Evolutionary conservation across 2,329 filamentous ascomycete genomes (phyloP), one percentile per base, ranked within the genome.

Genomic region (Aspergillus fructus): DNA sequence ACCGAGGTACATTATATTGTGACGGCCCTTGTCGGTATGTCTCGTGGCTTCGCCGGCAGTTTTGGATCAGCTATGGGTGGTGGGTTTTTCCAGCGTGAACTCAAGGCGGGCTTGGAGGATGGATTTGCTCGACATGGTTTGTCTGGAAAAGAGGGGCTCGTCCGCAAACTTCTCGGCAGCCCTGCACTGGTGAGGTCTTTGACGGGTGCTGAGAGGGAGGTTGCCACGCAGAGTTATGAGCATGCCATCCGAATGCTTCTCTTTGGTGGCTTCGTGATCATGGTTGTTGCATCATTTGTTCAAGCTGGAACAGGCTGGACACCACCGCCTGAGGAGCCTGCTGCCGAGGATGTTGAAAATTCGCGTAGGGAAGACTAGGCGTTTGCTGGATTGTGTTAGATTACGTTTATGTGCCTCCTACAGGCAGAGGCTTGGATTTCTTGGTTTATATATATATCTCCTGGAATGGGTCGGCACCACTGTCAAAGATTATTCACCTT

Each of bases 41-140:
- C 93, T 74, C 83, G 91, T 4, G 89, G 89, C 5, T 93, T 94
- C 62, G 89, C 89, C 0, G 90, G 90, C 13, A 89, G 86, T 51
- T 94, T 96, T 65, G 90, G 91, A 3, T 89, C 88, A 1, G 85
- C 90, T 0, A 88, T 93, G 48, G 89, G 90, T 2, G 90, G 91
- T 3, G 91, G 91, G 0, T 79, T 90, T 53, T 93, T 93, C 68
- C 80, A 83, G 41, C 82, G 89, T 5, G 78, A 85, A 2, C 73
- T 93, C 33, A 78, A 81, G 46, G 73, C 65, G 2, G 76, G 78
- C 0, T 77, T 93, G 2, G 76, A 79, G n/a, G 65, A 73, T 0
- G 84, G 85, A 0, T 91, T 91, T 62, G 69, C 72, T 4, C 68
- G 79, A 5, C 73, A 72, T 47, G 74, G 74, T 0, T 72, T 59